Conservation (phyloP, 495 filamentous ascomycete species). For the Chaetomium tenue region DNA sequence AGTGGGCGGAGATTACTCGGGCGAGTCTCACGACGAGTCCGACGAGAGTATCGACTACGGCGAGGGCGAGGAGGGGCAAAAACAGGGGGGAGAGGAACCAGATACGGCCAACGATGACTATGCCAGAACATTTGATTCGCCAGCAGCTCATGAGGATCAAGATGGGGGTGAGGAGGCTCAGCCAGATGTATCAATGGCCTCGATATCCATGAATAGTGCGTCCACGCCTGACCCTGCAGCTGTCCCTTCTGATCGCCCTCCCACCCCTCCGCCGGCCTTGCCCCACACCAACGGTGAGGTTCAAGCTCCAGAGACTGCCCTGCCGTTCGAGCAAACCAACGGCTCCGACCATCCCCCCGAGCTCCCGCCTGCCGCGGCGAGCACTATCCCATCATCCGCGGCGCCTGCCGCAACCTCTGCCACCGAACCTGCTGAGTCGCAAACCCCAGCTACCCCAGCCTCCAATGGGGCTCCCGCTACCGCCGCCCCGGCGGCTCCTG, state of each 20-base stretch:
- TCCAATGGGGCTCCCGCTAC: conserved; percentile 19
- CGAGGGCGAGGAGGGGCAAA: conserved; percentile 27
- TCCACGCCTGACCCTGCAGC: conserved; percentile 35
- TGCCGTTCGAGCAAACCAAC: conserved; percentile 19
- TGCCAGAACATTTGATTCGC: conserved; percentile 50
- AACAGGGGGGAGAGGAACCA: conserved; percentile 24
- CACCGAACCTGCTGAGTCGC: conserved; percentile 13
- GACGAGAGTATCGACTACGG: conserved; percentile 38
- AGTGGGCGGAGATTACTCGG: conserved; percentile 34
- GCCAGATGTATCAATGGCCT: conserved; percentile 46
- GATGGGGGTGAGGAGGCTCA: conserved; percentile 36
- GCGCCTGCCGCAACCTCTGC: conserved; percentile 18
- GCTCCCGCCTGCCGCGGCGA: conserved; percentile 23
- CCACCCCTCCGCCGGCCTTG: conserved; percentile 19
- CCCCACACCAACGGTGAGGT: conserved; percentile 21
- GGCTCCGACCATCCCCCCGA: conserved; percentile 15
- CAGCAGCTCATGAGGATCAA: conserved; percentile 31
- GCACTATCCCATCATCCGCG: conserved; percentile 21
- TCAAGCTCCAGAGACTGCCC: conserved; percentile 10
- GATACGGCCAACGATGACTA: conserved; percentile 47
- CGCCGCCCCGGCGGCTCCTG: conserved; percentile 18
- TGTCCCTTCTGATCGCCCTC: conserved; percentile 27
- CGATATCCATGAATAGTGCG: conserved; percentile 42
- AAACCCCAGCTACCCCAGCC: conserved; percentile 17
- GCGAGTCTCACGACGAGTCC: conserved; percentile 31